Percentiles rank a stretch among this genome's conserved stretches.
phyloP scores from a whole-genome alignment of 345 rosid species.

The Acer saccharum region DNA sequence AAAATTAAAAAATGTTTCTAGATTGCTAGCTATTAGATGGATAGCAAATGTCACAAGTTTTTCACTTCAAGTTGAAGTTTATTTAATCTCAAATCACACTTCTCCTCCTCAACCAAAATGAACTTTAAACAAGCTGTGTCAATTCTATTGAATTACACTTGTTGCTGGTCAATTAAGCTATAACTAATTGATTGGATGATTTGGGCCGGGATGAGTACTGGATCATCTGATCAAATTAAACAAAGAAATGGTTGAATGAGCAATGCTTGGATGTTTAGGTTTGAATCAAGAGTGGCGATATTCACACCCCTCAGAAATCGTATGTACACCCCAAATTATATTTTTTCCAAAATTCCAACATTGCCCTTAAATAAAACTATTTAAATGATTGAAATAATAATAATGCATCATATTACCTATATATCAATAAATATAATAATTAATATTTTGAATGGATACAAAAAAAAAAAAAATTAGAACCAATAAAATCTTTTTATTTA shows the following conservation, averaged over 20 bases:
- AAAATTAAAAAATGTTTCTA: neutral
- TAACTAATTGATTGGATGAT: neutral
- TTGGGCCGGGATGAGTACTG: neutral
- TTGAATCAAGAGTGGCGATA: too few species aligned
- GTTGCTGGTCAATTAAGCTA: neutral
- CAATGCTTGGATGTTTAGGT: neutral
- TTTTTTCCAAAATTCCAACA: too few species aligned
- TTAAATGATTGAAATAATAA: too few species aligned
- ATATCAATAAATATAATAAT: too few species aligned
- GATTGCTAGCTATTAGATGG: neutral
- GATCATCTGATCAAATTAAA: neutral
- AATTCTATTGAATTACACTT: neutral
- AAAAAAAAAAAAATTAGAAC: too few species aligned
- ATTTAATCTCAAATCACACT: slow-evolving; percentile 33
- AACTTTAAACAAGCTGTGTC: neutral
- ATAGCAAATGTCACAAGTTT: slow-evolving; percentile 14
- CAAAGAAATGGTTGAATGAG: neutral
- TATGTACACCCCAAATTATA: too few species aligned
- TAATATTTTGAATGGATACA: too few species aligned
- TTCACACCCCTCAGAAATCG: too few species aligned
- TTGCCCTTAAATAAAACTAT: too few species aligned
- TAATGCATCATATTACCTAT: too few species aligned
- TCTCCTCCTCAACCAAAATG: slow-evolving; percentile 5
- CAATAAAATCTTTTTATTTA: too few species aligned
- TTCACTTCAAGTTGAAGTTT: slow-evolving; percentile 49